Base-by-base conservation (phyloP, 441 rosid genomes). In the Melastoma candidum region DNA sequence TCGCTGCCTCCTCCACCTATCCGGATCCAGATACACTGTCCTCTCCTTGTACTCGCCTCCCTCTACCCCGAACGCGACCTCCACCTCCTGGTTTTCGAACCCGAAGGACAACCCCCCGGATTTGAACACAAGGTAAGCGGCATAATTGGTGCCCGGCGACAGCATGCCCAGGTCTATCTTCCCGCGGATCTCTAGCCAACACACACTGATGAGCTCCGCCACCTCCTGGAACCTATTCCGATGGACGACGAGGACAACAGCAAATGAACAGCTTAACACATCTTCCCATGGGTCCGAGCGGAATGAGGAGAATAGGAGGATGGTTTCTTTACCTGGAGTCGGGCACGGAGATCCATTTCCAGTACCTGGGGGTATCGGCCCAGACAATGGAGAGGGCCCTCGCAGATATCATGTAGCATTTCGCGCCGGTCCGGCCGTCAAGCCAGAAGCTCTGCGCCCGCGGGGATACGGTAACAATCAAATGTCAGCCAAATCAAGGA, bases 111-210 rank as follows among this genome's bases (percentile, higher is more conserved):
- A 45, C 24, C 27, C 46, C 25, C 26, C 26, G 17, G 56, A 44
- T 51, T 55, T 55, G 56, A 55, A 63, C 32, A 63, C 44, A 5
- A 63, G 51, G 56, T 56, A 56, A 49, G 67, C 61, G 12, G 46
- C 67, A 17, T 63, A 63, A n/a, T 55, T 32, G 36, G 61, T 56
- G 55, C 25, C 26, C 12, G 56, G 12, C 4, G 67, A 63, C 61
- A 63, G 51, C 60, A 63, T 14, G 44, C 11, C 56, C 27, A 41
- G 49, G 6, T 63, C 60, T 10, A 63, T 49, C 61, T 56, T 63
- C 22, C 39, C 52, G 0, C 32, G 49, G 51, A 63, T 17, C 56
- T 63, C 67, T 26, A 63, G 51, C 61, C 67, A 49, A 26, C 24
- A 29, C 13, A 56, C 67, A 1, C 29, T 9, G 2, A 45, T 14